Percentiles rank a stretch among this genome's conserved stretches.
Conservation (phyloP, 495 filamentous ascomycete species). For the Letharia columbiana region DNA sequence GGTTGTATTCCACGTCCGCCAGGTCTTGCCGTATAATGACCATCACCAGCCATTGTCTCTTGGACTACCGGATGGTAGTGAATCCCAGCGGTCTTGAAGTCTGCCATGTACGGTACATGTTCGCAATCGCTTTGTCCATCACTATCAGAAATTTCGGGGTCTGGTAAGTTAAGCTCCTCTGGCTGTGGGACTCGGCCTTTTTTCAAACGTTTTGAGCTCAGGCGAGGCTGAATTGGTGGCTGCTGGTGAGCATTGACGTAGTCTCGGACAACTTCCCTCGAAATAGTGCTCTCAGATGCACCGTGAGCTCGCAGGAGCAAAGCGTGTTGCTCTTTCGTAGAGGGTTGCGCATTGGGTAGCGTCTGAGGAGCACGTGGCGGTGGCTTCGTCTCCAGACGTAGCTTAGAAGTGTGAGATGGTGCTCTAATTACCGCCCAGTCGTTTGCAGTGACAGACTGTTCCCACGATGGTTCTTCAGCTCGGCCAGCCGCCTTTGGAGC, state of each 20-base stretch:
- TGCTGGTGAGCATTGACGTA: slow-evolving; percentile 31
- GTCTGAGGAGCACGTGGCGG: slow-evolving; percentile 22
- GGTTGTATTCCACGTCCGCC: slow-evolving; percentile 1
- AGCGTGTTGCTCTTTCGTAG: slow-evolving; percentile 21
- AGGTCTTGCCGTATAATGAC: neutral
- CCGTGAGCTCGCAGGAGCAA: slow-evolving; percentile 28
- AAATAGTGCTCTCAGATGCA: slow-evolving; percentile 19
- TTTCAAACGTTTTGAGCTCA: slow-evolving; percentile 30
- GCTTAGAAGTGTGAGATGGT: slow-evolving; percentile 14
- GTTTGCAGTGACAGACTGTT: slow-evolving; percentile 6
- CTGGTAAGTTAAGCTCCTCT: slow-evolving; percentile 13
- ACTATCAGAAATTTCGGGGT: slow-evolving; percentile 9
- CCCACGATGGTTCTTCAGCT: neutral
- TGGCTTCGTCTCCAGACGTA: slow-evolving; percentile 17
- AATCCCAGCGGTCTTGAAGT: slow-evolving; percentile 29
- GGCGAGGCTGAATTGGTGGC: slow-evolving; percentile 32
- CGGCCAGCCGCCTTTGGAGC: neutral
- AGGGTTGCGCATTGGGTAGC: slow-evolving; percentile 23
- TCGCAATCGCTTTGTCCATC: slow-evolving; percentile 23
- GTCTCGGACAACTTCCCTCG: slow-evolving; percentile 23
- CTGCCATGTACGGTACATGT: slow-evolving; percentile 28
- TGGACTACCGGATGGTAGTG: slow-evolving; percentile 26
- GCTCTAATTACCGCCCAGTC: slow-evolving; percentile 19
- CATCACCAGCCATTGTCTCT: slow-evolving; percentile 5
- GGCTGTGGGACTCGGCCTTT: slow-evolving; percentile 11